Base-by-base conservation (phyloP, 805 yeast species). In the Zygotorulaspora chibaensis region DNA sequence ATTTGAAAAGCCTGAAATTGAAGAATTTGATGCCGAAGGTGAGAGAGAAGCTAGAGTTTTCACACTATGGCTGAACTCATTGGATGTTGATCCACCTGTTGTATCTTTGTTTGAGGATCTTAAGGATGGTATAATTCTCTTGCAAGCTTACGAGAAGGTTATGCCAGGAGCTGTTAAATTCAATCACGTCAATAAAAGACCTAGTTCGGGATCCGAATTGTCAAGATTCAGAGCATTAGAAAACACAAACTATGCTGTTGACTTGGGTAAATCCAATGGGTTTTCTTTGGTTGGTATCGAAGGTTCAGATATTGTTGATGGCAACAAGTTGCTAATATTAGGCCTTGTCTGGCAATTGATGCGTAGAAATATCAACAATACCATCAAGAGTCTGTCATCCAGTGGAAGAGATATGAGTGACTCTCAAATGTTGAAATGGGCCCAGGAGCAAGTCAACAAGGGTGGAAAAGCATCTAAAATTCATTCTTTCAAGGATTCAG, bases 41-140 rank as follows among this genome's bases (percentile, higher is more conserved):
- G 99, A 93, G 71, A 86, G 99, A 71, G 99, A 93, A 72, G 99
- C 99, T 2, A 80, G 99, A 67, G 99, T 93, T 10, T 93, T 93
- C 71, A 93, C 99, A 5, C 72, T 93, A 61, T 93, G 99, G 99
- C 79, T 93, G 63, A 93, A 93, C 70, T 88, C 96, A 1, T 76
- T 93, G 59, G 98, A 93, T 55, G 98, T 93, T 12, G 93, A 90
- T 52, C 97, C 98, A 23, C 87, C 96, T 20, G 91, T 93, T 48
- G 88, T 88, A 41, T 81, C 85, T 12, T 72, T 93, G 56, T 93
- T 93, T 58, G 97, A 91, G 68, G 98, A 93, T 63, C 76, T 93
- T 62, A 90, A 89, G 67, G 97, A 91, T 67, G 99, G 99, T 52
- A 79, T 81, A 40, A 79, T 88, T 2, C 73, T 93, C 53, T 70